phyloP scores from a whole-genome alignment of 2,329 filamentous ascomycete species.

The Orbilia oligospora region DNA sequence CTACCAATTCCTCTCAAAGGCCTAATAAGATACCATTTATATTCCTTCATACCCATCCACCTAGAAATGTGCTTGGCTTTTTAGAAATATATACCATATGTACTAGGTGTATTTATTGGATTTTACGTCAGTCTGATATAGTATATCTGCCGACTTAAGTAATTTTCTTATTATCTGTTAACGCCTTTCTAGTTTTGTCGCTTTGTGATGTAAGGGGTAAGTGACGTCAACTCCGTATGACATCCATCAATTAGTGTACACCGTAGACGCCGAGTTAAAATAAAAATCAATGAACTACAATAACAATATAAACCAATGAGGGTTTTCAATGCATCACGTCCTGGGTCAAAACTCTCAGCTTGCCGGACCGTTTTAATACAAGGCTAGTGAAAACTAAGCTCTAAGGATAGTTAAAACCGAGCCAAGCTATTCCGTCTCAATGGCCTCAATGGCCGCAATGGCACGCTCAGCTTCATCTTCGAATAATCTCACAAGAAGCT shows the following conservation, averaged over 20 bases:
- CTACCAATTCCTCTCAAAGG: too few relatives aligned
- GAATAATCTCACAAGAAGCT: conserved; percentile 84
- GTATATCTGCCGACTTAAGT: too few relatives aligned
- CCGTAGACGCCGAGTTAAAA: not conserved
- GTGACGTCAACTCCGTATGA: conserved; percentile 14
- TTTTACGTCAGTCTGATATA: conserved; percentile 22
- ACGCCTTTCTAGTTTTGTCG: not conserved
- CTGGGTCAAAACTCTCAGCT: too few relatives aligned
- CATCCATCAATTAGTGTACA: not conserved
- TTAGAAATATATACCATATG: too few relatives aligned
- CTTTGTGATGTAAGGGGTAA: conserved; percentile 2
- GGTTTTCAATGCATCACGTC: not conserved
- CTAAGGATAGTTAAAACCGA: too few relatives aligned
- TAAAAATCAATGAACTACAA: too few relatives aligned
- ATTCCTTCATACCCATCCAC: not conserved
- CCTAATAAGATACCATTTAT: not conserved
- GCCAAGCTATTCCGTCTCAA: conserved; percentile 71
- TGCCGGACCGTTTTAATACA: too few relatives aligned
- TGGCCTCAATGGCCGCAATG: conserved; percentile 81
- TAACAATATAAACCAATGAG: conserved; percentile 4
- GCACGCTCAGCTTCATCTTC: conserved; percentile 86
- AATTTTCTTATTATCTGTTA: not conserved
- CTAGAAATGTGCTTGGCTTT: not conserved
- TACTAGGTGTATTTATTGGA: too few relatives aligned
- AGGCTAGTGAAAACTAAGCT: too few relatives aligned